Conservation (phyloP, 73 alveolate species). For the Paramecium octaurelia region DNA sequence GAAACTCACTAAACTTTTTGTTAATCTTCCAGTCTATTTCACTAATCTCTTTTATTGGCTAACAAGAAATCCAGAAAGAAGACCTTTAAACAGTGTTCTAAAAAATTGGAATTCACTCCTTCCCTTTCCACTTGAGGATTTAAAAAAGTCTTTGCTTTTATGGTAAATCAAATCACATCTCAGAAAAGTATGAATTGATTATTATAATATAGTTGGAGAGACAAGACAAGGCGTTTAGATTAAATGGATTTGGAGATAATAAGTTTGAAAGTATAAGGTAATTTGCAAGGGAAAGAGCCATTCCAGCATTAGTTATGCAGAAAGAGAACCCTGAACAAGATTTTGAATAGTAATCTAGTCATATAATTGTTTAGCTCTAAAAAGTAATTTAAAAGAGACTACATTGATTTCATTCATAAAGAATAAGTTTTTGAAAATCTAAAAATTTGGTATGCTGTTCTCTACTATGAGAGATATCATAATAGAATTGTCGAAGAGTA, state of each 20-base stretch:
- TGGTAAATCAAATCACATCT: slow-evolving; percentile 50
- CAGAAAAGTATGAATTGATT: neutral
- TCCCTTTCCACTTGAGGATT: slow-evolving; percentile 50
- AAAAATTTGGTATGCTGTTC: slow-evolving; percentile 57
- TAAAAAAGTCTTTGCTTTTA: slow-evolving; percentile 40
- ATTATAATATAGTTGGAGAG: neutral
- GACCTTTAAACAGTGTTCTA: slow-evolving; percentile 13
- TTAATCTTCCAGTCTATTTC: slow-evolving; percentile 43
- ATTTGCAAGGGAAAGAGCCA: slow-evolving; percentile 66
- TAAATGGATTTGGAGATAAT: slow-evolving; percentile 51
- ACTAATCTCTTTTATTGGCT: slow-evolving; percentile 42
- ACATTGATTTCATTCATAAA: slow-evolving; percentile 35
- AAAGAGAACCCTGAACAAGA: slow-evolving; percentile 4
- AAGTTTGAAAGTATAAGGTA: slow-evolving; percentile 14
- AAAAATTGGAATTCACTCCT: slow-evolving; percentile 44
- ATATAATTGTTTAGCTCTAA: neutral
- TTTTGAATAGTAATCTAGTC: neutral
- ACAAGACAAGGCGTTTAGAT: slow-evolving; percentile 52
- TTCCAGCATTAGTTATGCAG: slow-evolving; percentile 30
- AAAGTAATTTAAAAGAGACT: slow-evolving; percentile 35
- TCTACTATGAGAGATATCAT: slow-evolving; percentile 58
- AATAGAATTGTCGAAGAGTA: neutral
- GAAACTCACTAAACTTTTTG: slow-evolving; percentile 47
- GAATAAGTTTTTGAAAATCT: slow-evolving; percentile 48
- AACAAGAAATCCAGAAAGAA: slow-evolving; percentile 19